Evolutionary conservation across 2,329 filamentous ascomycete genomes (phyloP), one percentile per base, ranked within the genome.

Genomic region (Byssothecium circinans): DNA sequence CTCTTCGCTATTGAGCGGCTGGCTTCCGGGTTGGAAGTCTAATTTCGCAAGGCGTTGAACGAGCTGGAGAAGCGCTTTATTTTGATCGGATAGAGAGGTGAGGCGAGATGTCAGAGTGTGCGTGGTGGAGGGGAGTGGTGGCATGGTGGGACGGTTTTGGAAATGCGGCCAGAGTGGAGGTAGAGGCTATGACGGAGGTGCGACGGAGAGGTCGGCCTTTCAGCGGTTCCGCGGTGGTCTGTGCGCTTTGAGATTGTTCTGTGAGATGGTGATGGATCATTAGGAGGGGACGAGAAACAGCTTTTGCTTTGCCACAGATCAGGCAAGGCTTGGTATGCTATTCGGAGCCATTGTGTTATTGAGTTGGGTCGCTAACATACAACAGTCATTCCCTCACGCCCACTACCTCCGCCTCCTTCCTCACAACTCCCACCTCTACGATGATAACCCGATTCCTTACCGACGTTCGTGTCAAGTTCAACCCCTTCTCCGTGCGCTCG

Each of bases 401-500:
- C 20, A 3, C 47, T 4, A 35, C 38, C 20, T 36, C 20, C 35
- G 20, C 27, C 43, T 45, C 22, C 22, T 32, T 38, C 50, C 27
- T 37, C 25, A 14, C 32, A 2, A 17, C 20, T 41, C 19, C 22
- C 33, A 6, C 25, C 30, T 32, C 69, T 14, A 69, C 65, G 62
- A 94, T 94, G 89, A 89, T 94, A 52, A 92, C 88, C 50, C 85
- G 86, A 69, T 94, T 89, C 77, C 82, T 95, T 71, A 92, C 91
- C 70, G 84, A 90, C 70, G 85, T 97, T 63, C 84, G 81, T 64
- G 87, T 90, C 57, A 84, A 84, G 70, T 96, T 97, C 84, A 96
- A 95, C 75, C 92, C 94, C 32, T 97, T 97, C 81, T 87, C 85
- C 22, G 75, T 81, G 19, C 80, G 81, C 69, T 85, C 89, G 53